phyloP scores from a whole-genome alignment of 164 flowering plant genomes.

The Magnolia sinica region DNA sequence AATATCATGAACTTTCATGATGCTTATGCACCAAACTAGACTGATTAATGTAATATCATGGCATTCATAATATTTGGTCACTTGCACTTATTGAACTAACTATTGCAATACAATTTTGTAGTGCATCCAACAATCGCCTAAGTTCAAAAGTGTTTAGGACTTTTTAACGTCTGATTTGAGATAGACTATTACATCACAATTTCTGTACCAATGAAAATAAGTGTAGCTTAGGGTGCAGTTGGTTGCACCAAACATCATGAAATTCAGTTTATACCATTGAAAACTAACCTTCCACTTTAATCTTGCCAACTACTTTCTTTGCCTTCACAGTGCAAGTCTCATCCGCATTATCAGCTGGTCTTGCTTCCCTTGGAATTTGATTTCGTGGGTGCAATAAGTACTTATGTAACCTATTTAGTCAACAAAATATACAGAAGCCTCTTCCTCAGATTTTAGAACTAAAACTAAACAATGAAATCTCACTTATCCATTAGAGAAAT shows the following conservation, averaged over 20 bases:
- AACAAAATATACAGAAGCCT: background rate
- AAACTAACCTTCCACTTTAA: slow-evolving; percentile 75
- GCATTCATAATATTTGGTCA: background rate
- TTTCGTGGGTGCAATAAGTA: slow-evolving; percentile 69
- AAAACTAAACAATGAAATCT: background rate
- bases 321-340: slow-evolving; percentile 41
- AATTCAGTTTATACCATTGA: no score
- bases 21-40: no score
- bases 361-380: slow-evolving; percentile 35
- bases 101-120: no score
- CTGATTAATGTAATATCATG: background rate
- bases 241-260: no score
- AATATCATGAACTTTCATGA: no score
- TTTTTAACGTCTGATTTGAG: no score
- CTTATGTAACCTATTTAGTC: slow-evolving; percentile 53
- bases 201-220: background rate
- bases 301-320: slow-evolving; percentile 63
- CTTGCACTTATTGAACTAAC: no score
- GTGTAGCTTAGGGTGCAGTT: background rate
- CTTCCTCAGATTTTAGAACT: background rate
- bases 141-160: no score
- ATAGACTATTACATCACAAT: background rate
- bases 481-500: background rate
- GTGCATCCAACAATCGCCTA: no score
- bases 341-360: slow-evolving; percentile 30